These are phyloP conservation scores for Ophiocordyceps camponoti-floridani DNA, from an alignment of 2,329 filamentous ascomycete species.

Conservation along the genomic window DNA sequence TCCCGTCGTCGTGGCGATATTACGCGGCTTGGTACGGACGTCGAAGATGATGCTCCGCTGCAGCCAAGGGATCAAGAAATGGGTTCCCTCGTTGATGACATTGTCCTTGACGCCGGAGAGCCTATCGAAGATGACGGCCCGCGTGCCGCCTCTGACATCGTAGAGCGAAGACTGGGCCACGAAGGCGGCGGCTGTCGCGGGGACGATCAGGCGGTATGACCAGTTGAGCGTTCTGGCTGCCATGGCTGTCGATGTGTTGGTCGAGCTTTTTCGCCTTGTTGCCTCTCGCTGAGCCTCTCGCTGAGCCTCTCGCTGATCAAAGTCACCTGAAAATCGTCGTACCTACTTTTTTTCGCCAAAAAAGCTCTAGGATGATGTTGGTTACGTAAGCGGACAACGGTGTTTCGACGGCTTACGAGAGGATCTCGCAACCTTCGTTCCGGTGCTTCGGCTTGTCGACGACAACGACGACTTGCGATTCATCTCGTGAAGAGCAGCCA, in stretches of 20 bases:
- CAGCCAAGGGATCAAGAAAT: constrained; percentile 91
- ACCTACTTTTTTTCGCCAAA: neutral
- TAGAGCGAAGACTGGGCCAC: constrained; percentile 70
- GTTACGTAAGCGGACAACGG: constrained; percentile 11
- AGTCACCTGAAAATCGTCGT: no score
- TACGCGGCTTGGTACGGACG: constrained; percentile 90
- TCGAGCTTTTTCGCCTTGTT: neutral
- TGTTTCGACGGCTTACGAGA: constrained; percentile 9
- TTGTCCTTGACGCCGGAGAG: constrained; percentile 79
- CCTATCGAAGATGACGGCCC: constrained; percentile 96
- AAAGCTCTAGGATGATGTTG: neutral
- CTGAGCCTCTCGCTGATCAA: no score
- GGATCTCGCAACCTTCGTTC: constrained; percentile 4
- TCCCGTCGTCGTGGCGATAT: constrained; percentile 92
- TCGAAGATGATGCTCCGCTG: constrained; percentile 92
- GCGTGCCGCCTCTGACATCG: constrained; percentile 87
- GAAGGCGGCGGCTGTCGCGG: constrained; percentile 48
- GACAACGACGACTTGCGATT: constrained; percentile 7
- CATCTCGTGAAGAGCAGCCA: constrained; percentile 9
- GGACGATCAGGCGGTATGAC: constrained; percentile 54
- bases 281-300: no score
- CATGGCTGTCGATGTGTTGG: constrained; percentile 23
- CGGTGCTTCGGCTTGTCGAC: constrained; percentile 4
- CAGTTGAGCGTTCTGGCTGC: constrained; percentile 39
- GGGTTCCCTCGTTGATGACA: constrained; percentile 89